Evolutionary conservation across 2,329 filamentous ascomycete species (phyloP).

Genomic region (Tolypocladium ophioglossoides): DNA sequence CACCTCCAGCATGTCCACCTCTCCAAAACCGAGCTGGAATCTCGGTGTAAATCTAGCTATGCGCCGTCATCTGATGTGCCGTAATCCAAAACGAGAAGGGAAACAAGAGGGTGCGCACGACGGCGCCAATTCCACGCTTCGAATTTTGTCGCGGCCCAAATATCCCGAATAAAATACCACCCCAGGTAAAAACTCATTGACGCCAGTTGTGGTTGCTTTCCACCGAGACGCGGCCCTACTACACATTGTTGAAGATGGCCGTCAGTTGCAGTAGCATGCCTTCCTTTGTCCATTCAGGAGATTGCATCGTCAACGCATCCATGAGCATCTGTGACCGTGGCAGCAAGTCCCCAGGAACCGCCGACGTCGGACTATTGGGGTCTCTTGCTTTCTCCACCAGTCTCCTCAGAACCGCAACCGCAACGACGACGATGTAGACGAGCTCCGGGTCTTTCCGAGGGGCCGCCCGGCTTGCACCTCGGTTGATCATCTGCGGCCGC

Average conservation of each 20-base stretch:
- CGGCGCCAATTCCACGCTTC: not conserved
- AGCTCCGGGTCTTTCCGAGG: constrained; percentile 38
- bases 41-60: constrained; percentile 11
- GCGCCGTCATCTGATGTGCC: constrained; percentile 10
- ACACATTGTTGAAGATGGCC: constrained; percentile 32
- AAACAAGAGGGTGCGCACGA: not conserved
- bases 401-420: constrained; percentile 56
- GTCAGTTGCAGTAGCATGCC: constrained; percentile 59
- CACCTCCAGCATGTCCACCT: constrained; percentile 2
- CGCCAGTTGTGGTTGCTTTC: constrained; percentile 32
- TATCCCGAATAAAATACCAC: not conserved
- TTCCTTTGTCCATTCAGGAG: constrained; percentile 50
- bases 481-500: constrained; percentile 6
- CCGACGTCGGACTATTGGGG: constrained; percentile 35
- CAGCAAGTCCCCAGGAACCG: constrained; percentile 50
- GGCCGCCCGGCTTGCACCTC: constrained; percentile 20
- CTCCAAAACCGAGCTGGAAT: constrained; percentile 6
- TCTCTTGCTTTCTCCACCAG: constrained; percentile 58
- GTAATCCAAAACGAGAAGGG: constrained; percentile 1
- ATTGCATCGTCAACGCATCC: constrained; percentile 54
- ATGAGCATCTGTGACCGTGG: constrained; percentile 59
- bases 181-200: not conserved
- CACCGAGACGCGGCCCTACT: not conserved
- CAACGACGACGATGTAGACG: constrained; percentile 55
- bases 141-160: not conserved